These are phyloP conservation scores for Phytophthora megakarya DNA, from an alignment of 352 stramenopile species.

Conservation along the genomic window DNA sequence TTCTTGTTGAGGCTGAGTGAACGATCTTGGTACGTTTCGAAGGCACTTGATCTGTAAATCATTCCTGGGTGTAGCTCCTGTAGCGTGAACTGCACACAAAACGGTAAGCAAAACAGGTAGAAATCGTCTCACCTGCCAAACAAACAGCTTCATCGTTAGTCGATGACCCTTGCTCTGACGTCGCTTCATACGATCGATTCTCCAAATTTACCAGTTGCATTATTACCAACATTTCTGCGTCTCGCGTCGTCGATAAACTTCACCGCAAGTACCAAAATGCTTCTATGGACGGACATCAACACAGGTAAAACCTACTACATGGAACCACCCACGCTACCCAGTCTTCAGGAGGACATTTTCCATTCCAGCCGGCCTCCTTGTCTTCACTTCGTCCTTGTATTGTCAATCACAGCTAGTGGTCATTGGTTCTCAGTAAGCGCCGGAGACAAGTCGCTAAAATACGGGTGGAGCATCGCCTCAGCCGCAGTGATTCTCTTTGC, in stretches of 20 bases:
- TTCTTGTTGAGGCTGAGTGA: constrained; percentile 38
- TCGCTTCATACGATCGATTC: constrained; percentile 13
- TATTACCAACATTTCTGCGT: constrained; percentile 8
- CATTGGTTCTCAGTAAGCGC: constrained; percentile 67
- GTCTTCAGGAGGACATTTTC: constrained; percentile 17
- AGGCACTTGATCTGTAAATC: constrained; percentile 28
- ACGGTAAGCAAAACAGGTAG: constrained; percentile 15
- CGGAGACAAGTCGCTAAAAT: constrained; percentile 95
- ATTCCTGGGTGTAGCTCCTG: constrained; percentile 1
- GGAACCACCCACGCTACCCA: constrained; percentile 23
- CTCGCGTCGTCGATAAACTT: background rate
- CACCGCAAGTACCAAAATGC: constrained; percentile 25
- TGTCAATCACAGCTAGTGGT: constrained; percentile 14
- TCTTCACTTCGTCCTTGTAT: constrained; percentile 24
- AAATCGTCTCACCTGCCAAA: constrained; percentile 5
- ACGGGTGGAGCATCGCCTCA: constrained; percentile 96
- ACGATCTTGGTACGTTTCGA: constrained; percentile 32
- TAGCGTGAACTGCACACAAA: constrained; percentile 4
- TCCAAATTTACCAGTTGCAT: constrained; percentile 29
- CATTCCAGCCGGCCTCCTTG: constrained; percentile 20
- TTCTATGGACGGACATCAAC: constrained; percentile 38
- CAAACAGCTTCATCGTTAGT: constrained; percentile 13
- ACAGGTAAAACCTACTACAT: constrained; percentile 34
- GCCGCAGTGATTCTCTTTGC: constrained; percentile 93
- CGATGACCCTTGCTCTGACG: background rate